Evolutionary conservation across 2,329 filamentous ascomycete genomes (phyloP).

Genomic region (Neonectria faginata): DNA sequence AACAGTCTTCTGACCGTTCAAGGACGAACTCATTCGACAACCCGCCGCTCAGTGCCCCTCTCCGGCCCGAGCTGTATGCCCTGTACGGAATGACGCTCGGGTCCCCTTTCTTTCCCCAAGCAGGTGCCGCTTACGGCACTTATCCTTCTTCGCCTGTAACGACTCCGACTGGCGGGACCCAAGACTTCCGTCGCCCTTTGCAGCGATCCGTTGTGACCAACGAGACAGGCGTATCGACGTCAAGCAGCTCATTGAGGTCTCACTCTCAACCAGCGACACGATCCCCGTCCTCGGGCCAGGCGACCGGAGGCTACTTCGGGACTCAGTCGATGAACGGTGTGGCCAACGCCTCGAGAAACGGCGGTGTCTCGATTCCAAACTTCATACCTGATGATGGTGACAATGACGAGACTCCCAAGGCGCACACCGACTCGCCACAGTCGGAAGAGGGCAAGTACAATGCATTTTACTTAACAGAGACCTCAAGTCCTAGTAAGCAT

Average conservation of each 20-base stretch:
- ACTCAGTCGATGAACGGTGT: slow-evolving; percentile 53
- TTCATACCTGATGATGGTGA: slow-evolving; percentile 68
- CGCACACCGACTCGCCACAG: slow-evolving; percentile 58
- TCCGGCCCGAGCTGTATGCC: slow-evolving; percentile 68
- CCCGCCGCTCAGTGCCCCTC: slow-evolving; percentile 67
- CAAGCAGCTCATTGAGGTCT: slow-evolving; percentile 69
- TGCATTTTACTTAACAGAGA: slow-evolving; percentile 44
- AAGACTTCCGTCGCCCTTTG: slow-evolving; percentile 68
- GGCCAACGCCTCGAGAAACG: slow-evolving; percentile 55
- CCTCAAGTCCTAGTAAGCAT: slow-evolving; percentile 44
- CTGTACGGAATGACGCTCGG: slow-evolving; percentile 59
- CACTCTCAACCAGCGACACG: slow-evolving; percentile 75
- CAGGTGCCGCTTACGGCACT: slow-evolving; percentile 58
- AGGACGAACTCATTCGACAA: slow-evolving; percentile 74
- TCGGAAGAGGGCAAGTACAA: slow-evolving; percentile 58
- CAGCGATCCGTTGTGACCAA: slow-evolving; percentile 65
- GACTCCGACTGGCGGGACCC: slow-evolving; percentile 48
- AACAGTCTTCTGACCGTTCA: slow-evolving; percentile 59
- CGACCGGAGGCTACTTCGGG: slow-evolving; percentile 42
- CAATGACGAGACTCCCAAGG: slow-evolving; percentile 58
- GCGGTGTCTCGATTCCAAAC: slow-evolving; percentile 64
- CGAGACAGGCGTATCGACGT: slow-evolving; percentile 60
- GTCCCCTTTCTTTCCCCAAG: slow-evolving; percentile 61
- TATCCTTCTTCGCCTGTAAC: slow-evolving; percentile 68
- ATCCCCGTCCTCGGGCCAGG: slow-evolving; percentile 49